phyloP scores from a whole-genome alignment of 257 asterid species.

The Rhazya stricta region DNA sequence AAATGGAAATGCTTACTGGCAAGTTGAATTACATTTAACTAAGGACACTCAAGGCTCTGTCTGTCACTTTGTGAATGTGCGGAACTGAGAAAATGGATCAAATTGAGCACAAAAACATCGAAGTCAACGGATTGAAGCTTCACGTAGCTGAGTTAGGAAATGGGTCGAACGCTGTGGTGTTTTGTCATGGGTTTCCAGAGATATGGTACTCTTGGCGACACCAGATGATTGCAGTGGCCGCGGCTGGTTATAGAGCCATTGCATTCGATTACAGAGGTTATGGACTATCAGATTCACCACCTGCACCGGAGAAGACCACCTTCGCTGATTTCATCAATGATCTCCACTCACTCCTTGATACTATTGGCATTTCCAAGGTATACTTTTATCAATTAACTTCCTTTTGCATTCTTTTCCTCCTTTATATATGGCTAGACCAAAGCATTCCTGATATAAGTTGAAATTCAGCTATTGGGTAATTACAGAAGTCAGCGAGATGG shows the following conservation, averaged over 20 bases:
- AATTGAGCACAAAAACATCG: slow-evolving; percentile 25
- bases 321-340: slow-evolving; percentile 37
- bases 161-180: slow-evolving; percentile 18
- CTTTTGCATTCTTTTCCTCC: neutral
- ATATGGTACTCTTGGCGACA: slow-evolving; percentile 36
- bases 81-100: slow-evolving; percentile 23
- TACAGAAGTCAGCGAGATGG: neutral
- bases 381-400: neutral
- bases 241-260: slow-evolving; percentile 28
- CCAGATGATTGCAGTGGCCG: slow-evolving; percentile 31
- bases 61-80: too few species aligned
- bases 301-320: slow-evolving; percentile 40
- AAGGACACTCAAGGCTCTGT: neutral
- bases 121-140: slow-evolving; percentile 30
- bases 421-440: neutral
- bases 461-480: neutral
- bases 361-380: slow-evolving; percentile 41
- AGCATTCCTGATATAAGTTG: neutral
- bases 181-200: slow-evolving; percentile 34
- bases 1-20: neutral
- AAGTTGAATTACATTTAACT: neutral
- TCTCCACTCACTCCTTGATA: slow-evolving; percentile 40
- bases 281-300: slow-evolving; percentile 52
- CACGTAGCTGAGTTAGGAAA: slow-evolving; percentile 28
- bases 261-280: slow-evolving; percentile 45